A percentile compares a stretch with the other conserved stretches of the same genome.
phyloP scores from a whole-genome alignment of 805 yeast genomes.

The Middelhovenomyces tepae region DNA sequence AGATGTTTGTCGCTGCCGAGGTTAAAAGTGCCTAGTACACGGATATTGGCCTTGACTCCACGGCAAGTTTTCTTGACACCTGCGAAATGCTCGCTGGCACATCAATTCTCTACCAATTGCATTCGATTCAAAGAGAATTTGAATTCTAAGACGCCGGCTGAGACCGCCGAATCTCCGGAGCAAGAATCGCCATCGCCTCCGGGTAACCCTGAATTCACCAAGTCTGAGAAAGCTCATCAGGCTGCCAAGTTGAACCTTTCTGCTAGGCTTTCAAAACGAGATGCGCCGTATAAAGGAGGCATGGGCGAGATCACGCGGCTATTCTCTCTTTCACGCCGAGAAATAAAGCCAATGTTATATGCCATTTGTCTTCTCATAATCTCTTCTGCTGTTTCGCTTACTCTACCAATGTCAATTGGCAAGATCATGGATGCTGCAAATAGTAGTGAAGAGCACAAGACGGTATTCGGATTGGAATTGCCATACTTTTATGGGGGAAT shows the following conservation, averaged over 20 bases:
- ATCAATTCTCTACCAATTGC: no score
- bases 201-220: constrained; percentile 14
- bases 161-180: no score
- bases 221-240: constrained; percentile 22
- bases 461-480: constrained; percentile 52
- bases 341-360: constrained; percentile 41
- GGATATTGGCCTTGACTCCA: no score
- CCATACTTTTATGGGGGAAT: constrained; percentile 55
- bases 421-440: constrained; percentile 70
- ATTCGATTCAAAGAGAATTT: no score
- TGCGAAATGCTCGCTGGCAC: no score
- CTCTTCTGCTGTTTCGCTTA: constrained; percentile 73
- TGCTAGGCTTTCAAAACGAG: constrained; percentile 21
- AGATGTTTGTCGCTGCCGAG: no score
- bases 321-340: constrained; percentile 49
- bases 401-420: constrained; percentile 77
- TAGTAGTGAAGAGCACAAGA: constrained; percentile 23
- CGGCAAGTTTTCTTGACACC: no score
- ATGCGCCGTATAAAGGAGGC: constrained; percentile 11
- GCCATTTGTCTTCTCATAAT: constrained; percentile 59
- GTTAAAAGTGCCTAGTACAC: no score
- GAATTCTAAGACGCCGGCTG: no score
- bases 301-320: constrained; percentile 38
- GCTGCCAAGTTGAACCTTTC: constrained; percentile 26
- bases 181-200: no score